Evolutionary conservation across 176 grass and related monocot species (phyloP), one percentile per base, ranked within the genome.

Genomic region (Eragrostis nindensis): DNA sequence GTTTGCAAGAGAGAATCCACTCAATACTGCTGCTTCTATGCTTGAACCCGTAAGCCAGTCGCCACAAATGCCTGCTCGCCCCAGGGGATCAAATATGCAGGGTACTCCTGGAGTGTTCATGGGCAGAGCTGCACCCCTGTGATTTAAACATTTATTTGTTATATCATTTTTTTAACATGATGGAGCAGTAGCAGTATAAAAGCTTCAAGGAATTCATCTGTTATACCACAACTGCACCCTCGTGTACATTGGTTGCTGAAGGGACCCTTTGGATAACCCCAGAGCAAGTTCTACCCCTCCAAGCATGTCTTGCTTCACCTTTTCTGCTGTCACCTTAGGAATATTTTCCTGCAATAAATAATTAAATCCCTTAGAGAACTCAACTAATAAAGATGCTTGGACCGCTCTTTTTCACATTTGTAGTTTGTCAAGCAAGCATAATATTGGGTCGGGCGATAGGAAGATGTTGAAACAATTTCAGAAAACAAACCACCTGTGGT

Each of bases 1-100:
- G 88, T 95, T 88, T 59, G 90, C 95, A 66, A 98, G 90, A 68
- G 90, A 81, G 53, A 87, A 89, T 89, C 95, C 95, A 22, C 95
- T 98, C 42, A 94, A 62, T 40, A 91, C 84, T 9, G 95, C 95
- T 5, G 82, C 86, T 89, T 98, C 92, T 55, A 98, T 91, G 80
- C 88, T 91, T 26, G 95, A 94, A 68, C 92, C 95, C 7, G 86
- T 85, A 32, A 98, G 86, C 95, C 95, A 98, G 80, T 98, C 95
- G 61, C 95, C 95, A 64, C 95, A 98, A 76, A 98, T 98, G 76
- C 95, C 95, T 85, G 92, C 95, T 69, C 95, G 90, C 17, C 90
- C 95, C 55, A 81, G 82, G 42, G 95, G 90, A 84, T 98, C 95
- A 65, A 95, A 98, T 84, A 95, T 91, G 62, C 92, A 95, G 2